Evolutionary conservation across 2,329 filamentous ascomycete genomes (phyloP).

Genomic region (Didymella segeticola): DNA sequence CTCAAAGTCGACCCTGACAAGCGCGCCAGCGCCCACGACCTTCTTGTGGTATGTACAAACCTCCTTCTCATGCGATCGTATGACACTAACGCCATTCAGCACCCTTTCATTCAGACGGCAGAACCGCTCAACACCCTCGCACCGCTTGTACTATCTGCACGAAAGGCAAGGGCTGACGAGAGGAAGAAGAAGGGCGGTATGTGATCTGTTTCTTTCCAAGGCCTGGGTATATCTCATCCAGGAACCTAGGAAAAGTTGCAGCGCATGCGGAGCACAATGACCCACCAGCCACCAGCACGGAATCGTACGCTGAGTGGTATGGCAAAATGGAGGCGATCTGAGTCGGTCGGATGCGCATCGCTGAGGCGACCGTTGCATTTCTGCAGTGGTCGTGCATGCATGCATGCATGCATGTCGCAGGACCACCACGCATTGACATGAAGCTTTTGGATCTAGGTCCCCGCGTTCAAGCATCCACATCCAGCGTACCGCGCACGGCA

Average conservation of each 20-base stretch:
- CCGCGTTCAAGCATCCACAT: conserved; percentile 5
- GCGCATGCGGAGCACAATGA: conserved; percentile 27
- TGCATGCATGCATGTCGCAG: conserved; percentile 1
- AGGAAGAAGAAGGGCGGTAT: conserved; percentile 57
- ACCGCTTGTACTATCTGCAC: conserved; percentile 84
- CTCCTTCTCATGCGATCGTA: neutral
- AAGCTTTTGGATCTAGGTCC: conserved; percentile 3
- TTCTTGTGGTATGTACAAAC: conserved; percentile 79
- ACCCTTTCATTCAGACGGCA: conserved; percentile 60
- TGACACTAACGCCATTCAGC: conserved; percentile 35
- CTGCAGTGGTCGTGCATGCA: conserved; percentile 3
- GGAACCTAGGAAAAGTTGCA: conserved; percentile 31
- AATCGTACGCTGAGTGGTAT: conserved; percentile 42
- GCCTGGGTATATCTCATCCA: conserved; percentile 35
- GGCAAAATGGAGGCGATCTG: conserved; percentile 25
- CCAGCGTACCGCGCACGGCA: neutral
- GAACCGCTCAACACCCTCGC: conserved; percentile 72
- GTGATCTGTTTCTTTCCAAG: conserved; percentile 37
- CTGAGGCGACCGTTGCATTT: neutral
- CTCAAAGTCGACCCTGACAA: conserved; percentile 97
- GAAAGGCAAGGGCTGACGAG: conserved; percentile 85
- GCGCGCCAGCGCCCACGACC: conserved; percentile 90
- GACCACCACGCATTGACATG: neutral
- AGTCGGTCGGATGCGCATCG: neutral
- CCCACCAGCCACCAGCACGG: conserved; percentile 25